Evolutionary conservation across 2,329 filamentous ascomycete genomes (phyloP).

Genomic region (Colletotrichum viniferum): DNA sequence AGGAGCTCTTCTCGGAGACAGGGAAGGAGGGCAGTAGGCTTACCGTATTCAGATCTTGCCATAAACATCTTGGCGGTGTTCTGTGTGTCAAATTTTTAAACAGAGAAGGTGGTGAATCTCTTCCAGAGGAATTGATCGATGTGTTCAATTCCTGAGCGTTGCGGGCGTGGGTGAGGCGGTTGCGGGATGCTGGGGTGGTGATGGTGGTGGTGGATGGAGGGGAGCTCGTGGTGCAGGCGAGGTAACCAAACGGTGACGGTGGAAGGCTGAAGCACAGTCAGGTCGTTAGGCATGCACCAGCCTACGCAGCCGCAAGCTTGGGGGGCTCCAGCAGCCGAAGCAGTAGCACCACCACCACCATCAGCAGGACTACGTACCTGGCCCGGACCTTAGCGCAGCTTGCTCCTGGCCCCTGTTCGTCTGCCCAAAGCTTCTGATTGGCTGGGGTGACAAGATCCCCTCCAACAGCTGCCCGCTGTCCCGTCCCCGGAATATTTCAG

Average conservation of each 20-base stretch:
- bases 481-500: slow-evolving; percentile 16
- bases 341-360: background rate
- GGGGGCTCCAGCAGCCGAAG: background rate
- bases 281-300: slow-evolving; percentile 41
- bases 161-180: background rate
- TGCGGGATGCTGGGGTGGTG: background rate
- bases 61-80: slow-evolving; percentile 88
- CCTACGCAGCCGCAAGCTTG: slow-evolving; percentile 36
- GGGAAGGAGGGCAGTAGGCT: slow-evolving; percentile 41
- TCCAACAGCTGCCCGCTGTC: background rate
- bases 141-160: background rate
- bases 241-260: slow-evolving; percentile 16
- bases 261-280: slow-evolving; percentile 7
- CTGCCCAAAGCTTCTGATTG: slow-evolving; percentile 3
- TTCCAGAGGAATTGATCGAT: background rate
- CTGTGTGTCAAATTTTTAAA: slow-evolving; percentile 20
- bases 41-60: slow-evolving; percentile 99
- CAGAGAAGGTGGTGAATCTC: background rate
- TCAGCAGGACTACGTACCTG: background rate
- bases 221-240: slow-evolving; percentile 18
- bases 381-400: background rate
- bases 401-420: background rate
- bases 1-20: slow-evolving; percentile 35
- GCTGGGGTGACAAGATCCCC: background rate
- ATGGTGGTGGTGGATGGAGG: slow-evolving; percentile 5